Conservation (phyloP, 2,329 filamentous ascomycete genomes). For the Domatiomyces catenatus region DNA sequence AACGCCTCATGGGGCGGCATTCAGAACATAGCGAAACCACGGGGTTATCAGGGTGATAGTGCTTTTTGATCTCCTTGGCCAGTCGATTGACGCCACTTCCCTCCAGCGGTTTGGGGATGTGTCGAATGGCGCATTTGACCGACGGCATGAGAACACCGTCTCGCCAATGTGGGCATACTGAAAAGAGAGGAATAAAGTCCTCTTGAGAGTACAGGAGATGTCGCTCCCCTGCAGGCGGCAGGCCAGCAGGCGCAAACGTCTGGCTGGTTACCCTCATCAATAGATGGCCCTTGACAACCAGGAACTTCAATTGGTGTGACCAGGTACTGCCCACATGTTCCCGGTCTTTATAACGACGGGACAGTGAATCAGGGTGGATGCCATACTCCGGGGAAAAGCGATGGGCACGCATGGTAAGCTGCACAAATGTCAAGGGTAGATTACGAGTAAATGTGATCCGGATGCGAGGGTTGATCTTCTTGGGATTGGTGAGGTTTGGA, state of each 20-base stretch:
- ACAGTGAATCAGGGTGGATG: constrained; percentile 32
- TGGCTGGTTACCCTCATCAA: constrained; percentile 44
- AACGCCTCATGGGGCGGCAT: constrained; percentile 45
- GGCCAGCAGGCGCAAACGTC: constrained; percentile 35
- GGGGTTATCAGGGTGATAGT: constrained; percentile 22
- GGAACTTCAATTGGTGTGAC: constrained; percentile 41
- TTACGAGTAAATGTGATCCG: constrained; percentile 39
- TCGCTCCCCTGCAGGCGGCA: constrained; percentile 38
- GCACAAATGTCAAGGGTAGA: constrained; percentile 44
- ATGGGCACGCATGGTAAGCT: constrained; percentile 38
- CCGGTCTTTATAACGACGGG: constrained; percentile 38
- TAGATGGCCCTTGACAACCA: constrained; percentile 38
- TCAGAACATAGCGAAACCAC: constrained; percentile 38
- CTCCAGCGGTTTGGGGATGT: constrained; percentile 35
- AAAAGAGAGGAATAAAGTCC: constrained; percentile 45
- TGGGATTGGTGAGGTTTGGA: constrained; percentile 36
- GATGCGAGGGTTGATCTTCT: constrained; percentile 33
- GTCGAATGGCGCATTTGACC: constrained; percentile 45
- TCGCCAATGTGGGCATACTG: constrained; percentile 46
- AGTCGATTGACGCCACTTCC: constrained; percentile 29
- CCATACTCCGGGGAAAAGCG: constrained; percentile 35
- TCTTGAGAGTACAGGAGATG: constrained; percentile 44
- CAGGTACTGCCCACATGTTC: constrained; percentile 27
- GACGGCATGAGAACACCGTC: constrained; percentile 45
- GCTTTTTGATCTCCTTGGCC: constrained; percentile 20